These are phyloP conservation scores for Phlebiopsis flavidoalba DNA, from an alignment of 768 basidiomycete species.

Conservation along the genomic window DNA sequence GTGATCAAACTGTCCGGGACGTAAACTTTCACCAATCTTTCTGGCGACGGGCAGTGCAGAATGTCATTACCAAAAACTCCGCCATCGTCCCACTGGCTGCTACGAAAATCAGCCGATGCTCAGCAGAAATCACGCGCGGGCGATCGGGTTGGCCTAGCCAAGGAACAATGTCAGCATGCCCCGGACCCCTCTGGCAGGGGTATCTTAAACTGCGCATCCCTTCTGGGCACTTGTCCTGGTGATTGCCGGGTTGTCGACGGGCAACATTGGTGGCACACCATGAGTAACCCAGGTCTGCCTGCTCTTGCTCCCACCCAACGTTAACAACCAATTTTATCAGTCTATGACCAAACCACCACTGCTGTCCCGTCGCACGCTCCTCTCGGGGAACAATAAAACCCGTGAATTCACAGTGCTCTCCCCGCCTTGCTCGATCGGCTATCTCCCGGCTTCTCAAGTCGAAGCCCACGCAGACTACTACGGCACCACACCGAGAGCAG, in stretches of 20 bases:
- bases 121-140: slow-evolving; percentile 13
- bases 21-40: slow-evolving; percentile 7
- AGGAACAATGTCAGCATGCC: slow-evolving; percentile 12
- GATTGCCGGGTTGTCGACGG: slow-evolving; percentile 98
- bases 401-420: too few species aligned
- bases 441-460: too few species aligned
- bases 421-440: too few species aligned
- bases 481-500: neutral
- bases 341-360: slow-evolving; percentile 20
- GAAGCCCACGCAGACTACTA: neutral
- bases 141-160: slow-evolving; percentile 17
- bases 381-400: too few species aligned
- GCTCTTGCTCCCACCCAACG: slow-evolving; percentile 94
- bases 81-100: slow-evolving; percentile 19
- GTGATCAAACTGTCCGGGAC: slow-evolving; percentile 24
- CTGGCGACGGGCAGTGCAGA: slow-evolving; percentile 1
- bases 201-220: slow-evolving; percentile 21
- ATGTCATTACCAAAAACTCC: slow-evolving; percentile 19
- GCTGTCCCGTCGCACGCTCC: slow-evolving; percentile 20
- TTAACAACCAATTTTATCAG: slow-evolving; percentile 48
- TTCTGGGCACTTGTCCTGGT: slow-evolving; percentile 91
- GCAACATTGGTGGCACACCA: slow-evolving; percentile 90
- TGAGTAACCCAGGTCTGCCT: too few species aligned
- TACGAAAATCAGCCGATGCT: slow-evolving; percentile 18
- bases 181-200: slow-evolving; percentile 18